phyloP scores from a whole-genome alignment of 2,329 filamentous ascomycete species.

The Trichoderma guizhouense region DNA sequence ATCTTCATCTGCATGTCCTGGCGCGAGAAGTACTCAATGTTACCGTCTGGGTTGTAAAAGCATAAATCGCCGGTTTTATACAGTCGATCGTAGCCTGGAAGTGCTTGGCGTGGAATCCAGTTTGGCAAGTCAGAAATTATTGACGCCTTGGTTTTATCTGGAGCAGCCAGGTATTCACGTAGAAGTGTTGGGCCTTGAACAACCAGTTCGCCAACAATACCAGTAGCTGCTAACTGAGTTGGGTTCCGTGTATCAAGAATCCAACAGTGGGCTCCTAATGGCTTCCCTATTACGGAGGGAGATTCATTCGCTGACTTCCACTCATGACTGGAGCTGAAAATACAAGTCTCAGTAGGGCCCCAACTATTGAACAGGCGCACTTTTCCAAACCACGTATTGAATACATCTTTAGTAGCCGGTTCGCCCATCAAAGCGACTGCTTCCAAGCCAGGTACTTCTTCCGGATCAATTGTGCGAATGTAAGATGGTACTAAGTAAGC shows the following conservation, averaged over 20 bases:
- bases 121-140: slow-evolving; percentile 32
- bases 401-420: background rate
- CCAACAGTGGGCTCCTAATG: slow-evolving; percentile 20
- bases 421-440: slow-evolving; percentile 3
- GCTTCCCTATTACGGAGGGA: slow-evolving; percentile 1
- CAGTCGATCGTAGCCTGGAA: slow-evolving; percentile 22
- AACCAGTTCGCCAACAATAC: slow-evolving; percentile 31
- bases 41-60: slow-evolving; percentile 36
- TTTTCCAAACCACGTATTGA: slow-evolving; percentile 19
- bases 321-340: slow-evolving; percentile 20
- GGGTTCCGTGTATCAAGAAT: slow-evolving; percentile 23
- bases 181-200: slow-evolving; percentile 44
- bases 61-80: slow-evolving; percentile 48
- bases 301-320: background rate
- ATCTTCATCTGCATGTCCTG: slow-evolving; percentile 57
- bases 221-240: slow-evolving; percentile 23
- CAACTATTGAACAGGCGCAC: slow-evolving; percentile 38
- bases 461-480: background rate
- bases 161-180: slow-evolving; percentile 45
- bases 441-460: background rate
- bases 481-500: slow-evolving; percentile 1
- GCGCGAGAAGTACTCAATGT: slow-evolving; percentile 43
- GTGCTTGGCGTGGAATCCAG: background rate
- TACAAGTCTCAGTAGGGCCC: slow-evolving; percentile 40
- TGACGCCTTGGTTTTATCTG: slow-evolving; percentile 37